Conservation (phyloP, 495 filamentous ascomycete species). For the Trypethelium eluteriae region DNA sequence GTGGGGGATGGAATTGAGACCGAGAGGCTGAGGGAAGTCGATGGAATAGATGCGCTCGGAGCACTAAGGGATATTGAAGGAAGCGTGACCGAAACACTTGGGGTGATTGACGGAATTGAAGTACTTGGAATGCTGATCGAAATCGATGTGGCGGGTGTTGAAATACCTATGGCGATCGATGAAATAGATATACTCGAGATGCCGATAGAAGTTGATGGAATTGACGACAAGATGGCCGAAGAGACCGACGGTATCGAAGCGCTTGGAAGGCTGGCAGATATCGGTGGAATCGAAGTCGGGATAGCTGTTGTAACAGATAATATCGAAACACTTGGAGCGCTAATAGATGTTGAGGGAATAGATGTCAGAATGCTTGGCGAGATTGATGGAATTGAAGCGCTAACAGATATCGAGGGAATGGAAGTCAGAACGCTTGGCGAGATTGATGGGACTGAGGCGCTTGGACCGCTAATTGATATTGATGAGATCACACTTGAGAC, state of each 20-base stretch:
- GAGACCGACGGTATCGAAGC: not conserved
- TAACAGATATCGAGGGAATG: not conserved
- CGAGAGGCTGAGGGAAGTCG: not conserved
- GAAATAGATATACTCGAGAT: not conserved
- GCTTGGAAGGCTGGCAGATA: not conserved
- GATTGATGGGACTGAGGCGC: not conserved
- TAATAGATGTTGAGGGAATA: not conserved
- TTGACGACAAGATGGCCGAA: not conserved
- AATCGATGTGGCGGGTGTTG: not conserved
- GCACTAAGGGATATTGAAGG: not conserved
- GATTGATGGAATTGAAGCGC: not conserved
- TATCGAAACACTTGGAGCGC: conserved; percentile 1
- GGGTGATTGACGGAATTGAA: not conserved
- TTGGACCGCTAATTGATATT: not conserved
- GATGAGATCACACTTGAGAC: not conserved
- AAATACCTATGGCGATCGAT: not conserved
- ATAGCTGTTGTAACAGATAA: not conserved
- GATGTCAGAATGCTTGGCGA: not conserved
- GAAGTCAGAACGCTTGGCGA: not conserved
- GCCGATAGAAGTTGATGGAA: not conserved
- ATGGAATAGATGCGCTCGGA: not conserved
- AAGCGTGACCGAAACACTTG: not conserved
- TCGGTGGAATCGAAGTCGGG: too few relatives aligned
- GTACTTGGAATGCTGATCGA: not conserved
- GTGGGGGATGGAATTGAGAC: not conserved